Base-by-base conservation (phyloP, 306 rosid genomes). In the Astragalus membranaceus region DNA sequence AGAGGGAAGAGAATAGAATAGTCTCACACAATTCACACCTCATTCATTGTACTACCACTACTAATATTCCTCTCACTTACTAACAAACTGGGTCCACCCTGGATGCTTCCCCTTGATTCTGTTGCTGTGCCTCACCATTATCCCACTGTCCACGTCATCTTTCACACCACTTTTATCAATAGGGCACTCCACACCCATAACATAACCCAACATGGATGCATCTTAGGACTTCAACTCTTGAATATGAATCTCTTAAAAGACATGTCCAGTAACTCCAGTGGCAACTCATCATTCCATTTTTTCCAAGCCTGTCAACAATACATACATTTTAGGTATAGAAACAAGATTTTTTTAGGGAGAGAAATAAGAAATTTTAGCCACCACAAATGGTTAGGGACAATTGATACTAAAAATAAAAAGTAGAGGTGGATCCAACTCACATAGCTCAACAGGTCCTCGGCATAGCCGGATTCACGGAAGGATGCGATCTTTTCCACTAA, bases 191-290 rank as follows among this genome's bases (percentile, higher is more conserved):
- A n/a, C n/a, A n/a, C n/a, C n/a, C n/a, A n/a, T n/a, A n/a, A n/a
- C n/a, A n/a, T n/a, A n/a, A 70, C 5, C 85, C 90, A 12, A 88
- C 77, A 4, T 85, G 76, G 36, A 86, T 76, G 73, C 91, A 85
- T 75, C 85, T 82, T 5, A 10, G 75, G 7, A 88, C 81, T 82
- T 86, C 91, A 29, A n/a, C 60, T 30, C 46, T 74, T 5, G 55
- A 63, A 46, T 51, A 75, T 59, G 79, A 78, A 14, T 70, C 70
- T 57, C 69, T 35, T n/a, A 85, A 7, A 7, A 2, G 42, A 42
- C 33, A 52, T 73, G 70, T 85, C 90, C 73, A 82, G 17, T 50
- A 83, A 64, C 11, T 83, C 86, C 16, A 51, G 36, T 5, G 80
- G 49, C 11, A 8, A 52, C 23, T 81, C 81, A 2, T 82, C 82